phyloP scores from a whole-genome alignment of 192 early-diverging fungal genomes.

The Linnemannia hyalina region DNA sequence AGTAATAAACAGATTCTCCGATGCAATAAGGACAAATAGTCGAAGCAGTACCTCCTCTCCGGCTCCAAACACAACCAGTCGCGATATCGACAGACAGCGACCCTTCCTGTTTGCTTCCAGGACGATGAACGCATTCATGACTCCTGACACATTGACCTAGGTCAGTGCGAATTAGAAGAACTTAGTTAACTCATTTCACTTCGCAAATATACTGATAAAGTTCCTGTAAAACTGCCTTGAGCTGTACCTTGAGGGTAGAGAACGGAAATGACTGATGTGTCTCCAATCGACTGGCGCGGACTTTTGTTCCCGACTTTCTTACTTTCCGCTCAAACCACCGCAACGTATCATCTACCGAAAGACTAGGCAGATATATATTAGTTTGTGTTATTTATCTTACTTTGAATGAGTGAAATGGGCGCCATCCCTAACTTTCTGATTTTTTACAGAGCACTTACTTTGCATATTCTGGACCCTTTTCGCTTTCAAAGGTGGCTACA shows the following conservation, averaged over 20 bases:
- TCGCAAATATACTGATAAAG: background rate
- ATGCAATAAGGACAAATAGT: background rate
- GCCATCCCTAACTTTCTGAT: background rate
- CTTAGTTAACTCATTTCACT: background rate
- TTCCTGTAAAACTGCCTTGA: background rate
- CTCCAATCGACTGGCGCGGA: conserved; percentile 22
- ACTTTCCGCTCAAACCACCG: conserved; percentile 29
- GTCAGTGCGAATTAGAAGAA: background rate
- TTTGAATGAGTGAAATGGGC: too few species aligned
- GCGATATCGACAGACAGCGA: conserved; percentile 31
- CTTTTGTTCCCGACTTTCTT: conserved; percentile 16
- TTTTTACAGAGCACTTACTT: conserved; percentile 16
- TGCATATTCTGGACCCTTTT: conserved; percentile 18
- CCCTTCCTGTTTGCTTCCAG: conserved; percentile 37
- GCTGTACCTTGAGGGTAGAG: conserved; percentile 27
- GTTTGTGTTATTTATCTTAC: background rate
- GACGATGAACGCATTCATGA: conserved; percentile 39
- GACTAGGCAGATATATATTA: conserved; percentile 4
- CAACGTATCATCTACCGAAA: conserved; percentile 48
- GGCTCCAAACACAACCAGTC: conserved; percentile 42
- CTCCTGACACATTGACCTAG: conserved; percentile 32
- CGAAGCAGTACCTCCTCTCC: conserved; percentile 39
- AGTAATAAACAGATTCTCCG: background rate
- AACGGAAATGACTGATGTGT: conserved; percentile 38
- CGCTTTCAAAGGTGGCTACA: background rate